Percentiles rank a stretch among this genome's conserved stretches.
Evolutionary conservation across 139 green algal species (phyloP).

Genomic region (Chlamydomonas sphaeroides): DNA sequence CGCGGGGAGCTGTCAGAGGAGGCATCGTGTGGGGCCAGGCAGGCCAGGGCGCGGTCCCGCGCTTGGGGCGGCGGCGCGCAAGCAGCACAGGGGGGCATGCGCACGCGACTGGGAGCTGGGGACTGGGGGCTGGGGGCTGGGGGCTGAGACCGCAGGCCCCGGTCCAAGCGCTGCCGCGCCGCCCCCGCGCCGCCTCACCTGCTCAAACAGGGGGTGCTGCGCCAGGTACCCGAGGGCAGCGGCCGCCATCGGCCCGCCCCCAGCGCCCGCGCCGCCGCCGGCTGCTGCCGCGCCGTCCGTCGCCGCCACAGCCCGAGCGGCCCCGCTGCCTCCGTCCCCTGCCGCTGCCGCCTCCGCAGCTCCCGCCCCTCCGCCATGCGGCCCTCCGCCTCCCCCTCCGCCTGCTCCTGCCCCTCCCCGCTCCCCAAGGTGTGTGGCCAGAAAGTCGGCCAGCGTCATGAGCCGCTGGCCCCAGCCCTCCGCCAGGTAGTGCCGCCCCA

Average conservation of each 20-base stretch:
- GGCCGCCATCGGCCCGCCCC: neutral
- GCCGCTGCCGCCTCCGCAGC: neutral
- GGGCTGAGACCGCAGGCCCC: too few species aligned
- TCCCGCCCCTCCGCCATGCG: neutral
- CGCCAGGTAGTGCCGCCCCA: slow-evolving; percentile 85
- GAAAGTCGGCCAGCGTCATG: slow-evolving; percentile 86
- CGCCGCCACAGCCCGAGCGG: neutral
- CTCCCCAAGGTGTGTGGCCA: slow-evolving; percentile 56
- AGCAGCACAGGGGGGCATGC: too few species aligned
- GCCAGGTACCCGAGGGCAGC: slow-evolving; percentile 80
- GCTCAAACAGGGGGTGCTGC: slow-evolving; percentile 92
- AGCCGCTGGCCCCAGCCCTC: slow-evolving; percentile 85
- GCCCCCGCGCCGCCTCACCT: too few species aligned
- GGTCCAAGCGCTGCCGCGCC: too few species aligned
- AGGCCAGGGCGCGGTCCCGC: too few species aligned
- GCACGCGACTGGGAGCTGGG: too few species aligned
- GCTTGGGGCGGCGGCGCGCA: too few species aligned
- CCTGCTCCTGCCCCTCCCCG: neutral
- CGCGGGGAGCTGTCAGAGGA: too few species aligned
- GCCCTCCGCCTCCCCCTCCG: neutral
- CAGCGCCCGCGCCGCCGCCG: too few species aligned
- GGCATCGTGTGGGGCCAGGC: too few species aligned
- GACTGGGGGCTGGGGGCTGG: too few species aligned
- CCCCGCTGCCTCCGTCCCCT: too few species aligned
- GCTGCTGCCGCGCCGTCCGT: neutral